Conservation (phyloP, 257 asterid genomes). For the Coffea canephora region DNA sequence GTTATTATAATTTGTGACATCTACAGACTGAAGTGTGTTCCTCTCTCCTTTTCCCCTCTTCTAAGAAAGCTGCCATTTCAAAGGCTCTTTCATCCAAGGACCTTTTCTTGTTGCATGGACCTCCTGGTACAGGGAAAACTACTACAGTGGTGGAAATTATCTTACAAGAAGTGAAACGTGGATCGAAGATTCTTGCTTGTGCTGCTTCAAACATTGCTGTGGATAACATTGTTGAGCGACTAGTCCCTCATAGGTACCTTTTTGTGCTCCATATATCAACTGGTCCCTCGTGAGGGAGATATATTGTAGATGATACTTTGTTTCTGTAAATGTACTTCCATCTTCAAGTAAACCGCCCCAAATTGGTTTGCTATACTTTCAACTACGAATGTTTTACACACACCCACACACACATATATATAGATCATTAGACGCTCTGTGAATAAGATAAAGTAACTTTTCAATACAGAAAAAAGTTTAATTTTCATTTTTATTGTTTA, state of each 20-base stretch:
- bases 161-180: conserved; percentile 95
- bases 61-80: conserved; percentile 79
- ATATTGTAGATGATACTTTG: not conserved
- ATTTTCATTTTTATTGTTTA: not conserved
- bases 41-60: conserved; percentile 10
- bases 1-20: not conserved
- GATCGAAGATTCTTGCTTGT: conserved; percentile 89
- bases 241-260: conserved; percentile 83
- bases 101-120: conserved; percentile 93
- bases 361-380: not conserved
- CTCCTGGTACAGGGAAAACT: conserved; percentile 99
- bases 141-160: conserved; percentile 93
- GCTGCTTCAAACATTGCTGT: conserved; percentile 99
- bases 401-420: too few species aligned
- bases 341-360: not conserved
- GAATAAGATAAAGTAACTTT: not conserved
- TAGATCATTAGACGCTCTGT: not conserved
- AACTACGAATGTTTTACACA: not conserved
- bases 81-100: conserved; percentile 93
- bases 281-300: not conserved
- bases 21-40: conserved; percentile 28
- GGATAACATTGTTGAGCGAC: conserved; percentile 96
- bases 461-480: not conserved
- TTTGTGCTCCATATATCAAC: not conserved
- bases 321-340: not conserved